These are phyloP conservation scores for Mycena belliarum DNA, from an alignment of 768 basidiomycete genomes.

Conservation along the genomic window DNA sequence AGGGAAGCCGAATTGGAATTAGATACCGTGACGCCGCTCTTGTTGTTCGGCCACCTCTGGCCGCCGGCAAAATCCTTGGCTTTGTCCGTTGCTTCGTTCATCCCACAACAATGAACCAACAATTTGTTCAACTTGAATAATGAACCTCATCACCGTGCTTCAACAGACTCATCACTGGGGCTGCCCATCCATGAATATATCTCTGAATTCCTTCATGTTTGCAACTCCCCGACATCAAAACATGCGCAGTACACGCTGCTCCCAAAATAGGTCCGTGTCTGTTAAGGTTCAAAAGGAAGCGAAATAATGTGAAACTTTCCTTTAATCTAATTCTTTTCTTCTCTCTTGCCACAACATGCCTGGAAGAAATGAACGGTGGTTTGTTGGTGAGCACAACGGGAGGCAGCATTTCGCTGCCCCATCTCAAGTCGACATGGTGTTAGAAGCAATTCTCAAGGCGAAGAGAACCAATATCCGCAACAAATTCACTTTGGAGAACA, in stretches of 20 bases:
- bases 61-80: too few species aligned
- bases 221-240: background rate
- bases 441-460: background rate
- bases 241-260: conserved; percentile 2
- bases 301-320: too few species aligned
- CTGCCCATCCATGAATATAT: background rate
- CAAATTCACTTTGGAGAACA: too few species aligned
- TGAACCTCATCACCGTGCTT: too few species aligned
- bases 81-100: background rate
- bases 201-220: background rate
- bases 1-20: background rate
- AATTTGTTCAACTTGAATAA: too few species aligned
- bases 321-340: too few species aligned
- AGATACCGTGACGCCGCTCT: background rate
- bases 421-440: background rate
- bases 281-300: background rate
- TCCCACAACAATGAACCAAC: too few species aligned
- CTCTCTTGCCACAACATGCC: background rate
- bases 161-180: too few species aligned
- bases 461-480: background rate
- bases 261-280: background rate
- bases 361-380: background rate
- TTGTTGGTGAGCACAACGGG: background rate
- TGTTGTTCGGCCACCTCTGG: too few species aligned
- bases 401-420: too few species aligned